Base-by-base conservation (phyloP, 2,329 filamentous ascomycete genomes). In the Exserohilum turcica region DNA sequence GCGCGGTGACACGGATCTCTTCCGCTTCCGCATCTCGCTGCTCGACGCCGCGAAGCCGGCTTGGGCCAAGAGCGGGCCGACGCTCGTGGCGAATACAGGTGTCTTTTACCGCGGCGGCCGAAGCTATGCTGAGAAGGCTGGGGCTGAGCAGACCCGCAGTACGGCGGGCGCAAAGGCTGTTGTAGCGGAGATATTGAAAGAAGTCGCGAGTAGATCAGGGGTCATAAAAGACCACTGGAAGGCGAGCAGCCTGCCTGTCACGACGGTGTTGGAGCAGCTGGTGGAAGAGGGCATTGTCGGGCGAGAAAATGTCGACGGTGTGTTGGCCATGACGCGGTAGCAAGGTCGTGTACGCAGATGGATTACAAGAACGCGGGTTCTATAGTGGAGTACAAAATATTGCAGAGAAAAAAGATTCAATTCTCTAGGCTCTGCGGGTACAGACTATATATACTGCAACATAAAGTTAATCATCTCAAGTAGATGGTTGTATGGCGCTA, bases 201-300 rank as follows among this genome's bases (percentile, higher is more conserved):
- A 77, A 38, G 73, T 74, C 10, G 59, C 77, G 33, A 62, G 55
- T 44, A 64, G 63, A 2, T 56, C 46, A 7, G 71, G 64, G 28
- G 76, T 72, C 4, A 72, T 77, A 38, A 75, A 72, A 32, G 68
- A 65, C 28, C 72, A 73, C 44, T 69, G 78, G 60, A 75, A 73
- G 35, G 69, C 73, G 35, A 68, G 76, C 27, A 67, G 72, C 54
- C 63, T 73, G n/a, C 73, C 77, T 27, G 72, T 78, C 16, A 57
- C 79, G 43, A 69, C 74, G 47, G 77, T 80, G 21, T 70, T 82
- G 21, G 77, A 79, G 54, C 78, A 81, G 39, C 80, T 82, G 74
- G 76, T 81, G 15, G 82, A 83, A 38, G 82, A 84, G 44, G 80
- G 80, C 2, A 63, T 82, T 58, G 70, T 82, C 16, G 71, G 65